Conservation (phyloP, 129 eudicot species). For the Artemisia annua region DNA sequence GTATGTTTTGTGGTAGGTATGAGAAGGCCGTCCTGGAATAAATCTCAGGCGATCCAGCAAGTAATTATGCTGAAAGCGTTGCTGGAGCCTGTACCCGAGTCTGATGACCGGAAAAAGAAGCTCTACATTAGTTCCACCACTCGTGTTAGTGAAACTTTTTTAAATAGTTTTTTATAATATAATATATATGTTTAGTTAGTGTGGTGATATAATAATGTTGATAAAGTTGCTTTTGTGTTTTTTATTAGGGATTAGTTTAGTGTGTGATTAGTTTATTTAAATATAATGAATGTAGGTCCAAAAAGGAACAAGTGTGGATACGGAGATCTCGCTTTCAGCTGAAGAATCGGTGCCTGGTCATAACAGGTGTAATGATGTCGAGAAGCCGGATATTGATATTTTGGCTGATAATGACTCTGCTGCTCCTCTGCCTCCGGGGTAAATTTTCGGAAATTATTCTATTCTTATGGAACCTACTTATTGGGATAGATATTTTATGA, state of each 20-base stretch:
- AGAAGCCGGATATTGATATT: too few species aligned
- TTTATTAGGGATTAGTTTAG: slow-evolving; percentile 28
- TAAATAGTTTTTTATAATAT: not conserved
- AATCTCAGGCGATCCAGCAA: slow-evolving; percentile 99
- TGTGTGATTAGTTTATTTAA: slow-evolving; percentile 9
- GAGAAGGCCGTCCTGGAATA: slow-evolving; percentile 99
- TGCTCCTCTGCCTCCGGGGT: slow-evolving; percentile 48
- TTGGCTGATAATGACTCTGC: slow-evolving; percentile 56
- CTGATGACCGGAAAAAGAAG: slow-evolving; percentile 40
- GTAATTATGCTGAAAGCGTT: slow-evolving; percentile 86
- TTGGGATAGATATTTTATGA: slow-evolving; percentile 14
- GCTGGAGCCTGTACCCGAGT: slow-evolving; percentile 71
- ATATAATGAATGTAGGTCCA: slow-evolving; percentile 56
- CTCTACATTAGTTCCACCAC: slow-evolving; percentile 47
- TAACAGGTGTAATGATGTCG: too few species aligned
- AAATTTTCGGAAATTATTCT: not conserved
- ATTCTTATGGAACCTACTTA: not conserved
- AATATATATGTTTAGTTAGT: too few species aligned
- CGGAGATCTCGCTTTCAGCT: slow-evolving; percentile 55
- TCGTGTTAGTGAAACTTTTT: slow-evolving; percentile 43
- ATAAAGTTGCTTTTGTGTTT: slow-evolving; percentile 25
- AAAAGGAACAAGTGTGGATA: slow-evolving; percentile 56
- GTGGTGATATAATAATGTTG: slow-evolving; percentile 26
- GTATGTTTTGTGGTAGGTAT: slow-evolving; percentile 48
- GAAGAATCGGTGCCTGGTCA: slow-evolving; percentile 54